A percentile compares a stretch with the other conserved stretches of the same genome.
Conservation (phyloP, 345 rosid genomes). For the Eucalyptus caleyi region DNA sequence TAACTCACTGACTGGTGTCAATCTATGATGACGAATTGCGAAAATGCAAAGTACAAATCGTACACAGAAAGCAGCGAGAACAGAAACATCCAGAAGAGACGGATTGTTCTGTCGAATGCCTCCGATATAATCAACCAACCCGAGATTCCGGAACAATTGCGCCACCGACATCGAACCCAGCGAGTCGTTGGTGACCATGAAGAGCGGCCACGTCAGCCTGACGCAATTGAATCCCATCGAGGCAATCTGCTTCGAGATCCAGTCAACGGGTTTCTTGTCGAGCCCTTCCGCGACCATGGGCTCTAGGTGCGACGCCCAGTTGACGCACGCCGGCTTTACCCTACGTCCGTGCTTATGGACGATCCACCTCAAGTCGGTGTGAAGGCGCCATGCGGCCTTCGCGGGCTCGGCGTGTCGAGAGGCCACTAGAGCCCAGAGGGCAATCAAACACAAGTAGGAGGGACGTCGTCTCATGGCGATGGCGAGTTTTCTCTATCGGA, state of each 20-base stretch:
- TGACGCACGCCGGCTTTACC: no score
- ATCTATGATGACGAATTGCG: not conserved
- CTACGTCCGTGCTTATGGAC: no score
- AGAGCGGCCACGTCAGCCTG: slow-evolving; percentile 59
- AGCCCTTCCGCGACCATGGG: no score
- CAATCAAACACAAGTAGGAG: not conserved
- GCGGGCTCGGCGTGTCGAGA: not conserved
- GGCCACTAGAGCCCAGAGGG: not conserved
- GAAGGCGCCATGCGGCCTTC: not conserved
- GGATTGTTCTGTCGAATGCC: slow-evolving; percentile 72
- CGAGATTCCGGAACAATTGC: slow-evolving; percentile 46
- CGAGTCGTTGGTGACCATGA: slow-evolving; percentile 34
- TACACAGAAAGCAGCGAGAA: slow-evolving; percentile 71
- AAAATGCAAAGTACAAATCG: not conserved
- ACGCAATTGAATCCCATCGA: slow-evolving; percentile 58
- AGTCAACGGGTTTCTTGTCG: no score
- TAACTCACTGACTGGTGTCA: not conserved
- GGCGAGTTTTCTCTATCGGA: not conserved
- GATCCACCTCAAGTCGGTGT: not conserved
- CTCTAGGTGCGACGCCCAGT: no score
- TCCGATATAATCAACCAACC: slow-evolving; percentile 40
- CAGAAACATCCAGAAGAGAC: slow-evolving; percentile 51
- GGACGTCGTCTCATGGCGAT: not conserved
- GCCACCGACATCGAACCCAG: slow-evolving; percentile 35
- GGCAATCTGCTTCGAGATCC: slow-evolving; percentile 7